Evolutionary conservation across 768 basidiomycete genomes (phyloP).

Genomic region (Agaricus blazei): DNA sequence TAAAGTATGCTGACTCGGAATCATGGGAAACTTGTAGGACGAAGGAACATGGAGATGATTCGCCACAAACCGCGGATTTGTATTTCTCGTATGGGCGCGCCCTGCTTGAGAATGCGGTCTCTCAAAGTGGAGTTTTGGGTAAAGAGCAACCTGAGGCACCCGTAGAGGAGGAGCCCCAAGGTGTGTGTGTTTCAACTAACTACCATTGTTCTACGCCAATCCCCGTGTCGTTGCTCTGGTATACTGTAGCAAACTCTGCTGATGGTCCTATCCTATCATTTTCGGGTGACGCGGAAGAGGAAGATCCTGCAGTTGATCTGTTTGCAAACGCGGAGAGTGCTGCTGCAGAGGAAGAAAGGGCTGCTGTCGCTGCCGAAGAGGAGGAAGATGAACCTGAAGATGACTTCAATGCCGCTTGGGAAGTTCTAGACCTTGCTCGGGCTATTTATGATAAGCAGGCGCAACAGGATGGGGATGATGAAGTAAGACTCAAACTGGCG

Average conservation of each 20-base stretch:
- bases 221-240: no score
- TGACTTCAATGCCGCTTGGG: conserved; percentile 98
- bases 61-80: conserved; percentile 80
- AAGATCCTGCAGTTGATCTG: conserved; percentile 55
- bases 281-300: conserved; percentile 65
- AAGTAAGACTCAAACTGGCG: conserved; percentile 75
- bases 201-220: no score
- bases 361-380: conserved; percentile 47
- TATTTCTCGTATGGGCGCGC: conserved; percentile 93
- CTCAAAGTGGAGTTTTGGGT: conserved; percentile 82
- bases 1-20: conserved; percentile 5
- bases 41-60: conserved; percentile 69
- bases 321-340: conserved; percentile 50
- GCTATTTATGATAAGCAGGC: conserved; percentile 74
- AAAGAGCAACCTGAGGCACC: conserved; percentile 70
- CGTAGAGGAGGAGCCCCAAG: conserved; percentile 34
- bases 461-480: conserved; percentile 47
- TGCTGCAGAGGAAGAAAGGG: conserved; percentile 45
- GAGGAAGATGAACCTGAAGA: conserved; percentile 87
- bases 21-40: conserved; percentile 41
- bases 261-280: conserved; percentile 70
- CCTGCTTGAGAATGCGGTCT: conserved; percentile 86
- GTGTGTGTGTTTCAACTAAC: conserved; percentile 12
- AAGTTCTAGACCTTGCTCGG: conserved; percentile 91
- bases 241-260: conserved; percentile 26